Evolutionary conservation across 371 early-diverging fungal genomes (phyloP), one percentile per base, ranked within the genome.

Genomic region (Lichtheimia corymbifera): DNA sequence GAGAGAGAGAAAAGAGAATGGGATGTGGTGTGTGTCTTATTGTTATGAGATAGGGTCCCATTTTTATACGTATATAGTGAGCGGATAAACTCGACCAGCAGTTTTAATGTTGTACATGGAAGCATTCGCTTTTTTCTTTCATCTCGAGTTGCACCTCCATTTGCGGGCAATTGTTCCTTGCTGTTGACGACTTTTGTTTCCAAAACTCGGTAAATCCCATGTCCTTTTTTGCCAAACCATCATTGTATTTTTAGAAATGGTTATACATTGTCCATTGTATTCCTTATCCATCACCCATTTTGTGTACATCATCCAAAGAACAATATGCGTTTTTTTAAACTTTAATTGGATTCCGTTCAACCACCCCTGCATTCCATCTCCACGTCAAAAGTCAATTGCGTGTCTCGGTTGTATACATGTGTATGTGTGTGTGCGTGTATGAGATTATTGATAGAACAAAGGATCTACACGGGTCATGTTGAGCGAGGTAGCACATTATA

Each of bases 51-150:
- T 18, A 47, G 17, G 12, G 47, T 47, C 22, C 22, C 7, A 47
- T 2, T 47, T 47, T 47, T 22, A 22, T 22, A 17, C 14, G 14
- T 47, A 5, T 6, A 45, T 45, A 6, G n/a, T n/a, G 45, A 47
- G n/a, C 22, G 47, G 22, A n/a, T n/a, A 45, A 18, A 45, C n/a
- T 45, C 45, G 3, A 35, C 35, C 35, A 35, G 35, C 35, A 47
- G 47, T 5, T 18, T 47, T 47, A 47, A 47, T 47, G 47, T 47
- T 22, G 47, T 47, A 47, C 47, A 47, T 47, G 18, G 47, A 47
- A 47, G 47, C 22, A 22, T 47, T 47, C 18, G 5, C 18, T 15
- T 47, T 13, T 47, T 22, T 47, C 22, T 11, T 35, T 35, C 11
- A 11, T 47, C 47, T 47, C 47, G 47, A 47, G 47, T 18, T 47